Percentiles rank a stretch among this genome's conserved stretches.
Conservation (phyloP, 768 basidiomycete genomes). For the Mycena sanguinolenta region DNA sequence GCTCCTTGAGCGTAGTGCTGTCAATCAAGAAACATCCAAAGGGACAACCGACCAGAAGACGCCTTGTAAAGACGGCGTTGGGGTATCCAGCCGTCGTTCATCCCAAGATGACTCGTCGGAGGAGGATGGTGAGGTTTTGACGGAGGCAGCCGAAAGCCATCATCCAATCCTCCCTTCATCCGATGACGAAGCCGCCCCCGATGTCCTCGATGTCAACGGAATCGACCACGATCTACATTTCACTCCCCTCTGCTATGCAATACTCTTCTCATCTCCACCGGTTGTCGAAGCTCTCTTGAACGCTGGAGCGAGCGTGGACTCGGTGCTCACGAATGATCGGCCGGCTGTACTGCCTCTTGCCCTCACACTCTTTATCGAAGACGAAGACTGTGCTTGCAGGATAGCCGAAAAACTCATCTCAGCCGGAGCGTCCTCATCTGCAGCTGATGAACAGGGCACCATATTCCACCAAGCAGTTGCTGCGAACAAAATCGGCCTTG, state of each 20-base stretch:
- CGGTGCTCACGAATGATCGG: conserved; percentile 44
- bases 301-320: conserved; percentile 60
- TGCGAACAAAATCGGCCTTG: conserved; percentile 51
- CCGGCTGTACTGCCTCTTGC: conserved; percentile 50
- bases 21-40: neutral
- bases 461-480: conserved; percentile 56
- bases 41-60: conserved; percentile 14
- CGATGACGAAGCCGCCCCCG: conserved; percentile 64
- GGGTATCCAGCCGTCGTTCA: conserved; percentile 39
- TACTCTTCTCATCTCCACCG: conserved; percentile 57
- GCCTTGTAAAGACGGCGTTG: neutral
- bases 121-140: conserved; percentile 50
- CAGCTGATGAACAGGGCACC: conserved; percentile 54
- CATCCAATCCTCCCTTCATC: conserved; percentile 41
- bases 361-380: conserved; percentile 53
- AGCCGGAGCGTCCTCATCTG: conserved; percentile 56
- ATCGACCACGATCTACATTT: conserved; percentile 71
- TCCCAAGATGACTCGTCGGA: conserved; percentile 67
- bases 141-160: conserved; percentile 1
- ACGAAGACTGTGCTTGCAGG: conserved; percentile 54
- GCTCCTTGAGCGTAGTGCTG: conserved; percentile 51
- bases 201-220: conserved; percentile 65
- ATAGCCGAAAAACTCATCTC: conserved; percentile 56
- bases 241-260: conserved; percentile 64
- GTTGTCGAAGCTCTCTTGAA: conserved; percentile 49